Evolutionary conservation across 495 filamentous ascomycete species (phyloP), one percentile per base, ranked within the genome.

Genomic region (Parathielavia appendiculata): DNA sequence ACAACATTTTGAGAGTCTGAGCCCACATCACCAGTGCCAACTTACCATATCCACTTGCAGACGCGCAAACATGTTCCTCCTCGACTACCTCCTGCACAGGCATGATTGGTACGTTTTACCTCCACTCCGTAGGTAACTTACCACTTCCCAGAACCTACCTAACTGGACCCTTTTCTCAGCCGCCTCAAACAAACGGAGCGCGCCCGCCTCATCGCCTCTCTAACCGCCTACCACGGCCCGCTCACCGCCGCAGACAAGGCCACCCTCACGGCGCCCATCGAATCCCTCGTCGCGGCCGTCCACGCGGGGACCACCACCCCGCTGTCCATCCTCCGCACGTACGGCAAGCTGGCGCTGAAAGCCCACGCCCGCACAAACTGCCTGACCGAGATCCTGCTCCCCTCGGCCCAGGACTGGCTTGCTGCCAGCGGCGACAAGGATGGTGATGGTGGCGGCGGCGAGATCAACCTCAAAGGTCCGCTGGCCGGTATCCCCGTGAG

Each of bases 311-410:
- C 76, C n/a, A 71, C 85, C 43, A 74, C 81, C 4, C 84, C 91
- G 0, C 71, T 87, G 30, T 85, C 92, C 56, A 81, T 98, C 32
- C 84, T 98, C 14, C 84, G 76, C 55, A 84, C 91, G n/a, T 98
- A 96, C 66, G 90, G 90, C 65, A 96, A 95, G 73, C 81, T 91
- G 12, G 89, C 92, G 1, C 71, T 96, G 36, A 85, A 83, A 62
- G 93, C 92, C 7, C 93, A 97, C 51, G 77, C 83, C 47, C 86
- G 88, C 70, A 96, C 91, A 0, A 97, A 96, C 71, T 96, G 90
- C 62, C 72, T 96, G 5, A 98, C 93, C 0, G 93, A 98, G 75
- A 77, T 97, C 38, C 79, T 97, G 71, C 79, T 98, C 12, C 78
- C 83, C 0, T 85, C 84, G 46, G 91, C 92, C 0, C 90, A 95